A percentile compares a stretch with the other conserved stretches of the same genome.
phyloP scores from a whole-genome alignment of 345 rosid genomes.

The Salix viminalis region DNA sequence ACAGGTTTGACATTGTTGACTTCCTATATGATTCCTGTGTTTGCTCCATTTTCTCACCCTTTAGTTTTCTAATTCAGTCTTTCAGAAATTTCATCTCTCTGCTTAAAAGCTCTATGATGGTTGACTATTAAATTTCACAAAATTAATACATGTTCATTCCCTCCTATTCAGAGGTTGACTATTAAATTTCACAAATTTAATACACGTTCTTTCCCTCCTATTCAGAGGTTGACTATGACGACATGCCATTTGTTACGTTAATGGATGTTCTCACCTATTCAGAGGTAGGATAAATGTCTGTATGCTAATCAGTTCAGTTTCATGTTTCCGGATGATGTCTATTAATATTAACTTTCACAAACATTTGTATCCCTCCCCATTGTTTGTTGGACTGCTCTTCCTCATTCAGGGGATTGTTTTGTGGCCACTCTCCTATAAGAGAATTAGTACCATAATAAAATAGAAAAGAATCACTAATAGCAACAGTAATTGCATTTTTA shows the following conservation, averaged over 20 bases:
- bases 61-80: background rate
- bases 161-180: slow-evolving; percentile 48
- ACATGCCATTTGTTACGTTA: slow-evolving; percentile 51
- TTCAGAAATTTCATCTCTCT: background rate
- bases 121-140: slow-evolving; percentile 22
- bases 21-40: slow-evolving; percentile 3
- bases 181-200: background rate
- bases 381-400: no score
- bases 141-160: background rate
- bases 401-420: no score
- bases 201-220: slow-evolving; percentile 7
- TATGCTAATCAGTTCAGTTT: background rate
- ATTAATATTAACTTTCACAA: no score
- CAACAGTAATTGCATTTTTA: no score
- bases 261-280: slow-evolving; percentile 64
- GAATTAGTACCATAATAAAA: no score
- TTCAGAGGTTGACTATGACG: slow-evolving; percentile 52
- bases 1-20: slow-evolving; percentile 50
- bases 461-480: no score
- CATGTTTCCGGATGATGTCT: background rate
- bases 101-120: background rate
- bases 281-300: slow-evolving; percentile 40
- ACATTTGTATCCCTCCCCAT: no score
- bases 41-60: background rate
- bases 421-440: no score